A percentile compares a stretch with the other conserved stretches of the same genome.
phyloP scores from a whole-genome alignment of 2,329 filamentous ascomycete species.

The Zasmidium citrigriseum region DNA sequence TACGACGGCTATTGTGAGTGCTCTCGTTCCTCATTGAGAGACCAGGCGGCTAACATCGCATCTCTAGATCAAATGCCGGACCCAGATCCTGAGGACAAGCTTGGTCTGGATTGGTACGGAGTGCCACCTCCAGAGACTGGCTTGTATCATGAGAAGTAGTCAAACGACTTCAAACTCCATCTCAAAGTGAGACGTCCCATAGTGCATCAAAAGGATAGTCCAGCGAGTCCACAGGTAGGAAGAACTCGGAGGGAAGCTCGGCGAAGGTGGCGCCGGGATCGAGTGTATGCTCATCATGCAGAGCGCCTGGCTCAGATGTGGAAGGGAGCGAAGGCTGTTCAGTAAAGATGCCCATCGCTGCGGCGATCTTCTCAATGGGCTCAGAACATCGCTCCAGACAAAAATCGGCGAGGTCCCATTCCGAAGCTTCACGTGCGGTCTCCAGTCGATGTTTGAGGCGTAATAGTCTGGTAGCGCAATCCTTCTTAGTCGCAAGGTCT shows the following conservation, averaged over 20 bases:
- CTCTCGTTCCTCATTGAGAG: neutral
- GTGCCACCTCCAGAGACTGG: constrained; percentile 26
- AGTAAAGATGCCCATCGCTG: constrained; percentile 10
- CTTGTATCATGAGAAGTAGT: constrained; percentile 16
- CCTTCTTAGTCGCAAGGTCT: constrained; percentile 48
- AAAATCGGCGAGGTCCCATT: constrained; percentile 58
- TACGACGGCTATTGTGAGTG: constrained; percentile 30
- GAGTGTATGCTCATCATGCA: neutral
- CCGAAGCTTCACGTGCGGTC: constrained; percentile 2
- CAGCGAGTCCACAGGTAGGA: constrained; percentile 14
- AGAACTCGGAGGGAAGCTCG: constrained; percentile 3
- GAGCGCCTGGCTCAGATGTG: neutral
- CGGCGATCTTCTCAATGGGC: constrained; percentile 38
- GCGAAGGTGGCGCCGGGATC: neutral
- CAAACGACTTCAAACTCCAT: too few relatives aligned
- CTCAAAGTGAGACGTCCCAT: constrained; percentile 12
- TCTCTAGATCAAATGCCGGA: constrained; percentile 35
- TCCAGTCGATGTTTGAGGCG: constrained; percentile 7
- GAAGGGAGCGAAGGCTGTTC: neutral
- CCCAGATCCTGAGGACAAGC: constrained; percentile 36
- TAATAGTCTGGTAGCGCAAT: constrained; percentile 41
- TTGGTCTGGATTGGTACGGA: constrained; percentile 36
- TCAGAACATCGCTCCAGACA: constrained; percentile 49
- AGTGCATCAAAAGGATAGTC: constrained; percentile 17
- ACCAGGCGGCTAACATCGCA: neutral